Evolutionary conservation across 2,329 filamentous ascomycete species (phyloP).

Genomic region (Chrysosporium queenslandicum): DNA sequence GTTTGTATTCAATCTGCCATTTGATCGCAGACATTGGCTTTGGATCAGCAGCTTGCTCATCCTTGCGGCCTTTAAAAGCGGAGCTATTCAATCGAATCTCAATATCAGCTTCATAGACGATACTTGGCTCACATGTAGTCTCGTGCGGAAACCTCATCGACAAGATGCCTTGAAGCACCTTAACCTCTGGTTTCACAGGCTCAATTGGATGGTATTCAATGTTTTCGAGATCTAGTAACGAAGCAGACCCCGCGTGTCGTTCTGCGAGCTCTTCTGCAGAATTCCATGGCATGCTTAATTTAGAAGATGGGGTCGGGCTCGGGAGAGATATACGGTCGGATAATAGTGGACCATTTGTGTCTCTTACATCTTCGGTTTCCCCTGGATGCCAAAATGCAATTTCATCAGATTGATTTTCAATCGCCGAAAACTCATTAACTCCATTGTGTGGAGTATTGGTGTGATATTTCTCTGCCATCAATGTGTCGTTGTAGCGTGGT

Average conservation of each 20-base stretch:
- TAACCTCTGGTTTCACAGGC: constrained; percentile 1
- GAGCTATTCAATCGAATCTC: constrained; percentile 1
- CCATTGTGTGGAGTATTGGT: not conserved
- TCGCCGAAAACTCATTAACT: not conserved
- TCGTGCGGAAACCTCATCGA: constrained; percentile 1
- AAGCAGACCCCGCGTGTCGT: not conserved
- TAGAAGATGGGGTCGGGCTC: constrained; percentile 20
- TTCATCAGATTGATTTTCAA: not conserved
- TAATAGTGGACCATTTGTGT: not conserved
- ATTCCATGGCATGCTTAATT: constrained; percentile 18
- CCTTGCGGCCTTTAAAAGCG: not conserved
- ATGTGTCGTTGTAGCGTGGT: not conserved
- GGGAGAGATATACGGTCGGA: constrained; percentile 12
- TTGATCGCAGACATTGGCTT: not conserved
- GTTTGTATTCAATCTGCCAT: constrained; percentile 10
- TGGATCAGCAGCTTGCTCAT: not conserved
- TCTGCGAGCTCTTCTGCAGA: constrained; percentile 13
- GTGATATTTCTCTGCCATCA: not conserved
- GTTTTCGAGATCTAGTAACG: constrained; percentile 3
- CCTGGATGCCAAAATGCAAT: not conserved
- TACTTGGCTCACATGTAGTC: not conserved
- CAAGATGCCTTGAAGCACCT: constrained; percentile 1
- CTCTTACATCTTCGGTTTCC: not conserved
- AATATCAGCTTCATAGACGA: constrained; percentile 5
- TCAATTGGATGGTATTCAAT: not conserved